These are phyloP conservation scores for Mortierella sp. DNA, from an alignment of 371 early-diverging fungal genomes.

Conservation along the genomic window DNA sequence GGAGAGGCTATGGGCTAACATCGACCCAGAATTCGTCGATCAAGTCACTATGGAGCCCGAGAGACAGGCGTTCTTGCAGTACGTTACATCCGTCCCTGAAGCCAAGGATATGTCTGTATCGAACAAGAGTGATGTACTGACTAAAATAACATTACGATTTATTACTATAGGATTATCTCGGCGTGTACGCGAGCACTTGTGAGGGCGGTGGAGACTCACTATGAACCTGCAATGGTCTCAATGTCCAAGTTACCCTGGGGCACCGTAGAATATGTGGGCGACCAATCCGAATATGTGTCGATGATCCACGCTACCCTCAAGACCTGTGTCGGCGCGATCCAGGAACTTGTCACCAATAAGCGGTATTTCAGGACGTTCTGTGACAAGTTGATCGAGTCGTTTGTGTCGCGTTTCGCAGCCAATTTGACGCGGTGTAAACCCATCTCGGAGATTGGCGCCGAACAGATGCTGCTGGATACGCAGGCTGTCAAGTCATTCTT, in stretches of 20 bases:
- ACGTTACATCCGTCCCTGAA: neutral
- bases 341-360: slow-evolving; percentile 73
- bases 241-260: slow-evolving; percentile 89
- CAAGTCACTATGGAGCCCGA: slow-evolving; percentile 79
- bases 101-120: too few relatives aligned
- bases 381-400: slow-evolving; percentile 91
- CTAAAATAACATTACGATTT: neutral
- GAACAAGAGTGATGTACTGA: neutral
- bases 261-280: slow-evolving; percentile 88
- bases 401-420: slow-evolving; percentile 71
- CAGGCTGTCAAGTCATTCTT: slow-evolving; percentile 88
- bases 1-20: slow-evolving; percentile 85
- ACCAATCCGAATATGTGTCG: slow-evolving; percentile 91
- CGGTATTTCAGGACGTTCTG: slow-evolving; percentile 89
- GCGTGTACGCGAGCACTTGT: slow-evolving; percentile 77
- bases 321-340: slow-evolving; percentile 65
- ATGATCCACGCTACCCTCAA: slow-evolving; percentile 69
- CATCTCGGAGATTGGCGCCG: slow-evolving; percentile 90
- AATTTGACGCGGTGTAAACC: slow-evolving; percentile 82
- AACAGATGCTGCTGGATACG: slow-evolving; percentile 91
- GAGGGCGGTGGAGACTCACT: slow-evolving; percentile 68
- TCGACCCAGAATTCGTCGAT: slow-evolving; percentile 74
- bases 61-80: slow-evolving; percentile 82
- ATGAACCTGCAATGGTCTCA: slow-evolving; percentile 75
- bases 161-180: slow-evolving; percentile 61